Conservation (phyloP, 805 yeast genomes). For the Peterozyma toletana region DNA sequence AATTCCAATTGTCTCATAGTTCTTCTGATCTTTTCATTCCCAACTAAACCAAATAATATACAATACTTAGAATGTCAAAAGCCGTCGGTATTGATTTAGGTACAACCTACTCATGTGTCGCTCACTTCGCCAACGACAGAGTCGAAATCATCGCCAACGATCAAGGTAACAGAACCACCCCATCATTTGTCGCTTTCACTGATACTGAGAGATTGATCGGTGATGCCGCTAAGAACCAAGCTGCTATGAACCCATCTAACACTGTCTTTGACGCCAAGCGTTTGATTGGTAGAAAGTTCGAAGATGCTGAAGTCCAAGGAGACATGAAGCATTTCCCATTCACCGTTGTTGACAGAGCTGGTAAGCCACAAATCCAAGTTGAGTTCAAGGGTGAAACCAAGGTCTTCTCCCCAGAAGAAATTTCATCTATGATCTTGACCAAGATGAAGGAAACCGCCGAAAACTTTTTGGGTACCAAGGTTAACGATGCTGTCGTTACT, state of each 20-base stretch:
- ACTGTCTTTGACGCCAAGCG: slow-evolving; percentile 90
- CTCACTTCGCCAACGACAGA: slow-evolving; percentile 82
- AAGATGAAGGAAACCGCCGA: slow-evolving; percentile 91
- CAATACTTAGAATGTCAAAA: no score
- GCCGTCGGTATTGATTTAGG: slow-evolving; percentile 76
- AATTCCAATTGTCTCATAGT: no score
- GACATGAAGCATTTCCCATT: slow-evolving; percentile 86
- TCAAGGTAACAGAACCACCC: slow-evolving; percentile 98
- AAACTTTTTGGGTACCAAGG: slow-evolving; percentile 76
- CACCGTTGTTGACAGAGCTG: slow-evolving; percentile 63
- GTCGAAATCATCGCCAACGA: slow-evolving; percentile 96
- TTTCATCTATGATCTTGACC: slow-evolving; percentile 84
- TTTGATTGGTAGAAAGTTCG: slow-evolving; percentile 84
- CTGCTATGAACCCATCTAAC: slow-evolving; percentile 86
- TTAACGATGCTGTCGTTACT: slow-evolving; percentile 89
- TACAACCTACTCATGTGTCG: slow-evolving; percentile 92
- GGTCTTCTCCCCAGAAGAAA: slow-evolving; percentile 89
- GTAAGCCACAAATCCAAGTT: slow-evolving; percentile 81
- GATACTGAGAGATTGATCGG: slow-evolving; percentile 90
- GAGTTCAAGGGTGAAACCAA: slow-evolving; percentile 81
- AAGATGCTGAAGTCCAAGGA: slow-evolving; percentile 72
- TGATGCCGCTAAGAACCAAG: slow-evolving; percentile 96
- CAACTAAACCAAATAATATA: no score
- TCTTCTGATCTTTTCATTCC: no score
- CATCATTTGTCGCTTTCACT: slow-evolving; percentile 93